Evolutionary conservation across 2,329 filamentous ascomycete genomes (phyloP), one percentile per base, ranked within the genome.

Genomic region (Fusarium solani-melongenae): DNA sequence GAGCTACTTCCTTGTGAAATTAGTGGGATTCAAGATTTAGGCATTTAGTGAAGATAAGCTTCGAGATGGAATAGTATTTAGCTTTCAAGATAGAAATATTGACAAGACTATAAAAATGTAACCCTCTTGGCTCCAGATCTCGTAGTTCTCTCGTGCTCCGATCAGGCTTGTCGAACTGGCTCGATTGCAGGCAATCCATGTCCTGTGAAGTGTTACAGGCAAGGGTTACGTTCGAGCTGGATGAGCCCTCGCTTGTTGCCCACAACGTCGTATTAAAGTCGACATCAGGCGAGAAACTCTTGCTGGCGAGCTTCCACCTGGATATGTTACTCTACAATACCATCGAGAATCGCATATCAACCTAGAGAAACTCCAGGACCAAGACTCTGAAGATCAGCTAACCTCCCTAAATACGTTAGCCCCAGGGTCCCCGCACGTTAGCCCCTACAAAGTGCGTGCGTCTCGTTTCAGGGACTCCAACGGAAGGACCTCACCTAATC

Each of bases 371-470:
- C 7, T 15, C 20, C 22, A 44, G 20, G 20, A 44, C 39, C 22
- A 46, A 46, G 22, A 24, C 22, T 44, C n/a, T 22, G 8, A 24
- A 27, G 41, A 46, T 46, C 41, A 46, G 41, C 41, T 27, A n/a
- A 51, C 17, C 46, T 51, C 46, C 24, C 27, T 20, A 53, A 53
- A 29, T 31, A 20, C 46, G 27, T 53, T 29, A 51, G 46, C 24
- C 27, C 46, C 46, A 53, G 34, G 36, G 22, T 22, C 44, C 41
- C 41, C 59, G 44, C 59, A 44, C 59, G 41, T 61, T 61, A 49
- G 58, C 58, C 29, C 57, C 39, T n/a, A 46, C 33, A 49, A 51
- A 62, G 59, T 51, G 41, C 59, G 44, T 62, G 59, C 59, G 41
- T 62, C 59, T 55, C 60, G 49, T 53, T 53, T 53, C 46, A 53